Evolutionary conservation across 2,329 filamentous ascomycete species (phyloP).

Genomic region (Fusarium sp.): DNA sequence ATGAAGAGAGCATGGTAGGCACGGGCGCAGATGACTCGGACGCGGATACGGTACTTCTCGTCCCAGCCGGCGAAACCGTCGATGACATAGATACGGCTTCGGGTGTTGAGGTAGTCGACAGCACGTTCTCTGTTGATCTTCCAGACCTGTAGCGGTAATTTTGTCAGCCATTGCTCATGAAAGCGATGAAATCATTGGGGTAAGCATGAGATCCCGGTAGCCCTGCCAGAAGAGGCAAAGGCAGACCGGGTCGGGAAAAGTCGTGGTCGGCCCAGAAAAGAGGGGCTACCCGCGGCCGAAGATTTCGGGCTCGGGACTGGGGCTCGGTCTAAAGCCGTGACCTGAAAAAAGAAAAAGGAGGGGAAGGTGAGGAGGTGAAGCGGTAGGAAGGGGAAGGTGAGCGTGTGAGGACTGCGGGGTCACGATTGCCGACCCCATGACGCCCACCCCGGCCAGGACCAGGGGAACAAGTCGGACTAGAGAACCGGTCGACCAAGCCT

Average conservation of each 20-base stretch:
- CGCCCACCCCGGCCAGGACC: conserved; percentile 37
- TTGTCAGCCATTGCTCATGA: conserved; percentile 37
- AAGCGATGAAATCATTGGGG: conserved; percentile 14
- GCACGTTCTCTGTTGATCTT: conserved; percentile 99
- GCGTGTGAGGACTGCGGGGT: conserved; percentile 42
- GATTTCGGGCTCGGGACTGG: conserved; percentile 30
- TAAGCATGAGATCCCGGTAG: conserved; percentile 9
- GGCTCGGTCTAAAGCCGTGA: conserved; percentile 39
- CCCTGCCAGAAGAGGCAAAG: conserved; percentile 25
- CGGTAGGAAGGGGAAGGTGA: conserved; percentile 28
- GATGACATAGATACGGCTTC: conserved; percentile 98
- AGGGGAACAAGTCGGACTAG: conserved; percentile 37
- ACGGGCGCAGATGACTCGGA: conserved; percentile 97
- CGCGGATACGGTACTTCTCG: conserved; percentile 95
- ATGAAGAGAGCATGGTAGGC: conserved; percentile 99
- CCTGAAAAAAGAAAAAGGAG: conserved; percentile 21
- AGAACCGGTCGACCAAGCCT: conserved; percentile 33
- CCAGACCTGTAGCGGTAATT: conserved; percentile 78
- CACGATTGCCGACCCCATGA: conserved; percentile 45
- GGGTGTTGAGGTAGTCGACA: conserved; percentile 98
- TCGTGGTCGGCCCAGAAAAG: conserved; percentile 40
- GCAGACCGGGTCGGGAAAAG: conserved; percentile 39
- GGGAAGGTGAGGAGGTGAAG: conserved; percentile 1
- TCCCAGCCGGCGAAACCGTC: conserved; percentile 99
- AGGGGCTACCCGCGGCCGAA: conserved; percentile 36